A percentile compares a stretch with the other conserved stretches of the same genome.
These are phyloP conservation scores for Lolium rigidum DNA, from an alignment of 176 grass and related monocot genomes.

Conservation along the genomic window DNA sequence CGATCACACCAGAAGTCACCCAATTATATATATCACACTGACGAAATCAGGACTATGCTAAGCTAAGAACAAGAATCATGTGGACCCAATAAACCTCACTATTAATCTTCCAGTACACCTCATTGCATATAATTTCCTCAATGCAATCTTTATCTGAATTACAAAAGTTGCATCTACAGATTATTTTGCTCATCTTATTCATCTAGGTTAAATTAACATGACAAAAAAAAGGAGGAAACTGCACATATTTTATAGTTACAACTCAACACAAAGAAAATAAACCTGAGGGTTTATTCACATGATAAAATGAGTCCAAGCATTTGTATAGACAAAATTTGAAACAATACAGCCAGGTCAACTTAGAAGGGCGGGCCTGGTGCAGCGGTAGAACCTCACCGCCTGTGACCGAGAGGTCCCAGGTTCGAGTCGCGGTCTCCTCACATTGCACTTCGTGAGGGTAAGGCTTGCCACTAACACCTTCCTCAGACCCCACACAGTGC, in stretches of 20 bases:
- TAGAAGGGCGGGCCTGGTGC: no score
- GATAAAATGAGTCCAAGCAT: accelerated
- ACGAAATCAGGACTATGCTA: neutral
- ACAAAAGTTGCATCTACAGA: neutral
- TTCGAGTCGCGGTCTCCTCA: no score
- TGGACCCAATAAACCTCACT: neutral
- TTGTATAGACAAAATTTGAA: neutral
- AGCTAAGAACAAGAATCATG: no score
- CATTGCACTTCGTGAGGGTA: no score
- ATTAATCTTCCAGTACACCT: neutral
- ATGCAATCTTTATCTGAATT: neutral
- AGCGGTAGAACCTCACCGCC: no score
- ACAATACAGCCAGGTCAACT: neutral
- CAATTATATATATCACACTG: neutral
- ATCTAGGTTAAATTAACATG: neutral
- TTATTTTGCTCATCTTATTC: neutral
- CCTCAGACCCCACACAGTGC: no score
- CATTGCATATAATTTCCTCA: neutral
- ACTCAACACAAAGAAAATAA: neutral
- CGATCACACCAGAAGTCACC: neutral
- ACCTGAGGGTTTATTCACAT: neutral
- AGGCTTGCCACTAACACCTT: no score
- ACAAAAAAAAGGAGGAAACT: neutral
- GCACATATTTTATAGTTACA: neutral
- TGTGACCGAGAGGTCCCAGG: no score